Conservation (phyloP, 2,329 filamentous ascomycete species). For the Aspergillus proliferans region DNA sequence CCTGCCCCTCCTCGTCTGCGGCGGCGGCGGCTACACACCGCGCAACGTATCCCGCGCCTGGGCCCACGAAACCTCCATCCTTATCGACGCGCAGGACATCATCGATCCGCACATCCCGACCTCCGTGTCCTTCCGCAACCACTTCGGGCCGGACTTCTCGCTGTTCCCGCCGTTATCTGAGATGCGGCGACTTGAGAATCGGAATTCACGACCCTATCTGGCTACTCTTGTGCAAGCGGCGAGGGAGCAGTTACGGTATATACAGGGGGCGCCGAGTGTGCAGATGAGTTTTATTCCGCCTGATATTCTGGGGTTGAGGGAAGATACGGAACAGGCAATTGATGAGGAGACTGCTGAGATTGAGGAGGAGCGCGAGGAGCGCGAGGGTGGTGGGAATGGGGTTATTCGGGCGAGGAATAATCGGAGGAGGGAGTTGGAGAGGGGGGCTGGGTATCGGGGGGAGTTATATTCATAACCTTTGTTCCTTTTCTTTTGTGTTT, state of each 20-base stretch:
- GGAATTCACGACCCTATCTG: constrained; percentile 70
- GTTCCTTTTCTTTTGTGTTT: constrained; percentile 1
- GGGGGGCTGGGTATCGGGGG: constrained; percentile 27
- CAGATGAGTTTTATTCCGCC: constrained; percentile 76
- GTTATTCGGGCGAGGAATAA: constrained; percentile 5
- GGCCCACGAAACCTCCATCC: constrained; percentile 93
- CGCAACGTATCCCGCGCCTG: constrained; percentile 93
- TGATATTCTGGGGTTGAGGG: constrained; percentile 56
- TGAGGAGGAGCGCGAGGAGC: constrained; percentile 37
- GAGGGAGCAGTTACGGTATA: constrained; percentile 77
- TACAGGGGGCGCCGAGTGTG: constrained; percentile 78
- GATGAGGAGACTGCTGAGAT: constrained; percentile 36
- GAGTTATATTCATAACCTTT: constrained; percentile 28
- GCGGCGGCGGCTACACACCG: constrained; percentile 92
- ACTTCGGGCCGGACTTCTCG: constrained; percentile 81
- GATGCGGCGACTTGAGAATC: constrained; percentile 60
- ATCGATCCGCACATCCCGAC: constrained; percentile 69
- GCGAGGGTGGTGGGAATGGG: constrained; percentile 24
- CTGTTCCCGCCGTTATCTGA: constrained; percentile 85
- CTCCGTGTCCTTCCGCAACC: constrained; percentile 77
- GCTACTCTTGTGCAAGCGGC: constrained; percentile 70
- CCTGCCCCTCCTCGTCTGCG: constrained; percentile 81
- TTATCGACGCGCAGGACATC: constrained; percentile 65
- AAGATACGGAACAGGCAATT: constrained; percentile 44
- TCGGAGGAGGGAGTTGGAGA: constrained; percentile 31